Percentiles rank a stretch among this genome's conserved stretches.
Conservation (phyloP, 352 stramenopile species). For the Globisporangium nagaii region DNA sequence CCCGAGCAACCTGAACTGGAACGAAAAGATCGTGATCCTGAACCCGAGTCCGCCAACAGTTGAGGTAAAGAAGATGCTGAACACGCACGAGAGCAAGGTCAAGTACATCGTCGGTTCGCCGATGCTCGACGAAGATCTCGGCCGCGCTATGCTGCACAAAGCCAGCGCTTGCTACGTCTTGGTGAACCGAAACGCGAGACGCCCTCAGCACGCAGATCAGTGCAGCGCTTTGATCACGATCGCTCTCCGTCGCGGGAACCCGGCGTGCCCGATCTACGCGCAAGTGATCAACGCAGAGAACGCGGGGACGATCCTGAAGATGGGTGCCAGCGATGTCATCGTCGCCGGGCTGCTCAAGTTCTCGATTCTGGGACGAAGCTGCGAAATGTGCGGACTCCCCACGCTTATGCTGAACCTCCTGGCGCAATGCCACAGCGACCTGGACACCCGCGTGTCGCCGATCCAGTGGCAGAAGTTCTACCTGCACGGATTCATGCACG, state of each 20-base stretch:
- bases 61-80: slow-evolving; percentile 76
- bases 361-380: slow-evolving; percentile 61
- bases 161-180: slow-evolving; percentile 66
- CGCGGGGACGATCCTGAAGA: slow-evolving; percentile 60
- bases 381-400: slow-evolving; percentile 54
- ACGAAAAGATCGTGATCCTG: slow-evolving; percentile 76
- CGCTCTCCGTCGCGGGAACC: slow-evolving; percentile 59
- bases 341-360: slow-evolving; percentile 70
- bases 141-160: slow-evolving; percentile 42
- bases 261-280: slow-evolving; percentile 66
- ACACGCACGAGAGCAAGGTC: slow-evolving; percentile 65
- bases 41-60: slow-evolving; percentile 48
- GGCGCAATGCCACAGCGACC: slow-evolving; percentile 41
- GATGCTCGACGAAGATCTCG: slow-evolving; percentile 73
- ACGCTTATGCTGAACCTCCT: slow-evolving; percentile 70
- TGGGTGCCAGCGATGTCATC: slow-evolving; percentile 69
- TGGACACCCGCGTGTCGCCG: slow-evolving; percentile 47
- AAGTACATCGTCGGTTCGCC: slow-evolving; percentile 83
- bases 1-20: slow-evolving; percentile 78
- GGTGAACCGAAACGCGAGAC: slow-evolving; percentile 47
- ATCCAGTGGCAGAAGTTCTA: slow-evolving; percentile 64
- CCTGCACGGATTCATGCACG: slow-evolving; percentile 62
- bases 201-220: slow-evolving; percentile 59
- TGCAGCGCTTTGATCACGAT: slow-evolving; percentile 75
- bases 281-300: slow-evolving; percentile 72